Conservation (phyloP, 495 filamentous ascomycete genomes). For the Saxophila tyrrhenica region DNA sequence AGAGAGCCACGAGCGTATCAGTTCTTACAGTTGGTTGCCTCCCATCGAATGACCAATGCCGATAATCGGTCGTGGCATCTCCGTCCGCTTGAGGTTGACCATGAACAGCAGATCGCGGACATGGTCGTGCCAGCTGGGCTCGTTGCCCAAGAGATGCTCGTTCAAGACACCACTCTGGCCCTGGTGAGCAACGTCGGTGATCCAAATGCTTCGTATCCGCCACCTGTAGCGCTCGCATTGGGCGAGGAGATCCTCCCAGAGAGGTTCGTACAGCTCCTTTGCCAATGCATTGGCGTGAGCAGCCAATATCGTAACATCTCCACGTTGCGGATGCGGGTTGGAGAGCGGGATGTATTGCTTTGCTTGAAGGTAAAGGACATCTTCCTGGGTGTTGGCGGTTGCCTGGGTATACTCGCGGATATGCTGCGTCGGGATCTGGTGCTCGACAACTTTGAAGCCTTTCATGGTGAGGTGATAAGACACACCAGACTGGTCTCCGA, state of each 20-base stretch:
- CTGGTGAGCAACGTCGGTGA: slow-evolving; percentile 31
- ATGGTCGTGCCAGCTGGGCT: slow-evolving; percentile 64
- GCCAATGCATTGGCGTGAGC: slow-evolving; percentile 35
- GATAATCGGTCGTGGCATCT: slow-evolving; percentile 78
- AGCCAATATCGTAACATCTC: slow-evolving; percentile 35
- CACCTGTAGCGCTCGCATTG: slow-evolving; percentile 17
- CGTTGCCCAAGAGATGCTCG: slow-evolving; percentile 28
- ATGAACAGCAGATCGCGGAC: slow-evolving; percentile 71
- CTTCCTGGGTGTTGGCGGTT: slow-evolving; percentile 22
- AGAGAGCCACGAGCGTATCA: background rate
- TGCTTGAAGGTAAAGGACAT: slow-evolving; percentile 27
- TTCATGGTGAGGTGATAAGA: background rate
- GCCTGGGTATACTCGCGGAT: slow-evolving; percentile 27
- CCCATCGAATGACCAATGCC: slow-evolving; percentile 88
- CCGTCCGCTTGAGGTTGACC: slow-evolving; percentile 65
- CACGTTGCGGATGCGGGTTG: slow-evolving; percentile 20
- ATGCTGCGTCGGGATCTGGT: slow-evolving; percentile 25
- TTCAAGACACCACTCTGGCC: slow-evolving; percentile 30
- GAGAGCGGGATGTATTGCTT: slow-evolving; percentile 34
- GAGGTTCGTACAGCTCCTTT: slow-evolving; percentile 37
- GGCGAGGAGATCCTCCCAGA: slow-evolving; percentile 33
- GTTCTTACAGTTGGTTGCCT: slow-evolving; percentile 44
- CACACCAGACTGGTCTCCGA: no score
- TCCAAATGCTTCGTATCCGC: slow-evolving; percentile 33
- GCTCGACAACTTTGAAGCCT: slow-evolving; percentile 22